Evolutionary conservation across 2,329 filamentous ascomycete genomes (phyloP).

Genomic region (Penicillium italicum): DNA sequence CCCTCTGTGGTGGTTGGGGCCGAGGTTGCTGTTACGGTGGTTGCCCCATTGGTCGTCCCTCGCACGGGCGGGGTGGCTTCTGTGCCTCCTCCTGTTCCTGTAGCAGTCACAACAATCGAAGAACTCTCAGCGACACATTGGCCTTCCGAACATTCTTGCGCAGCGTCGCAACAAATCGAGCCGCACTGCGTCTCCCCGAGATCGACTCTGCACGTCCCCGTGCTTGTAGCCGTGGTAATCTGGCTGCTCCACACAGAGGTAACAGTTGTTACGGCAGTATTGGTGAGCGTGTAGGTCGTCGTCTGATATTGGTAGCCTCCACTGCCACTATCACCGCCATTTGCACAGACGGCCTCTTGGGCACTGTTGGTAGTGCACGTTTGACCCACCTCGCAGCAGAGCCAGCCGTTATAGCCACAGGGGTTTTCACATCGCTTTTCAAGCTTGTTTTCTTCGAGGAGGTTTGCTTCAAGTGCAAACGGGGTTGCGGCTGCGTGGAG

Average conservation of each 20-base stretch:
- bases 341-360: conserved; percentile 49
- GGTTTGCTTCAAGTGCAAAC: conserved; percentile 23
- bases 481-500: conserved; percentile 31
- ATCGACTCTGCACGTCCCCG: conserved; percentile 46
- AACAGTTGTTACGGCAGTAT: conserved; percentile 53
- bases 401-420: conserved; percentile 51
- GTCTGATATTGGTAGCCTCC: conserved; percentile 54
- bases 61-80: conserved; percentile 40
- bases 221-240: conserved; percentile 23
- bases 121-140: conserved; percentile 43
- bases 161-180: conserved; percentile 44
- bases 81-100: conserved; percentile 13
- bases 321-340: conserved; percentile 21
- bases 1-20: conserved; percentile 42
- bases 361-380: conserved; percentile 50
- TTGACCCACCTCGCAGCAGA: conserved; percentile 48
- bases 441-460: conserved; percentile 18
- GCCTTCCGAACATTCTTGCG: conserved; percentile 43
- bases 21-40: conserved; percentile 44
- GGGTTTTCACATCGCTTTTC: conserved; percentile 46
- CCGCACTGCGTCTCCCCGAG: conserved; percentile 46
- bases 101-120: conserved; percentile 37
- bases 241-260: conserved; percentile 53
- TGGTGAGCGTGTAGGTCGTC: conserved; percentile 51
- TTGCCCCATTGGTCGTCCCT: conserved; percentile 43